These are phyloP conservation scores for Fusarium scirpi DNA, from an alignment of 2,329 filamentous ascomycete genomes.

Conservation along the genomic window DNA sequence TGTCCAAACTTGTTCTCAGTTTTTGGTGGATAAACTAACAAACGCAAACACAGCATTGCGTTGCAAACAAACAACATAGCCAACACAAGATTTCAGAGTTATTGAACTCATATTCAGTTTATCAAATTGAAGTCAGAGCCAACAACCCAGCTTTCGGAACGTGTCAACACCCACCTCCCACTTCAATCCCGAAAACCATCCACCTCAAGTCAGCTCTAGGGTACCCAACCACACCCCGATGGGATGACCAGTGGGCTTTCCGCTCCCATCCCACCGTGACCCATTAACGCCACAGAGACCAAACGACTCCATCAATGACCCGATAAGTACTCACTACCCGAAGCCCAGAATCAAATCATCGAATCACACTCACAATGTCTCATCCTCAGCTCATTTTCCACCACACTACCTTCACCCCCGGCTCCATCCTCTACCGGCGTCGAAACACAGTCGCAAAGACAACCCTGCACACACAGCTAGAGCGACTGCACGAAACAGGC, in stretches of 20 bases:
- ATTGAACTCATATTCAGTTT: not conserved
- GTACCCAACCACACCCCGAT: not conserved
- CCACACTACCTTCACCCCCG: constrained; percentile 12
- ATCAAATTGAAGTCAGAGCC: too few species aligned
- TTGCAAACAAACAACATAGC: too few species aligned
- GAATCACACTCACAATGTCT: constrained; percentile 12
- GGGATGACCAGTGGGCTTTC: constrained; percentile 8
- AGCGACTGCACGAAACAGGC: constrained; percentile 63
- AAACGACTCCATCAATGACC: not conserved
- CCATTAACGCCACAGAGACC: not conserved
- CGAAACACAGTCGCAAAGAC: constrained; percentile 16
- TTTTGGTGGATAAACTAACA: not conserved
- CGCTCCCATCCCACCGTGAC: constrained; percentile 5
- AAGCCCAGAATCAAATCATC: not conserved
- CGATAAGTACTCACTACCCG: not conserved
- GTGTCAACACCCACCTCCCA: not conserved
- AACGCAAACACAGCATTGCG: too few species aligned
- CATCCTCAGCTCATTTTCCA: constrained; percentile 29
- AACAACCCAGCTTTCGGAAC: not conserved
- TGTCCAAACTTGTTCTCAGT: not conserved
- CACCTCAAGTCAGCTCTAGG: not conserved
- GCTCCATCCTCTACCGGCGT: constrained; percentile 5
- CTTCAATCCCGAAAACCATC: too few species aligned
- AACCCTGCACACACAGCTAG: constrained; percentile 58
- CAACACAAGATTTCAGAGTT: not conserved